Evolutionary conservation across 495 filamentous ascomycete genomes (phyloP).

Genomic region (Oidiodendron maius): DNA sequence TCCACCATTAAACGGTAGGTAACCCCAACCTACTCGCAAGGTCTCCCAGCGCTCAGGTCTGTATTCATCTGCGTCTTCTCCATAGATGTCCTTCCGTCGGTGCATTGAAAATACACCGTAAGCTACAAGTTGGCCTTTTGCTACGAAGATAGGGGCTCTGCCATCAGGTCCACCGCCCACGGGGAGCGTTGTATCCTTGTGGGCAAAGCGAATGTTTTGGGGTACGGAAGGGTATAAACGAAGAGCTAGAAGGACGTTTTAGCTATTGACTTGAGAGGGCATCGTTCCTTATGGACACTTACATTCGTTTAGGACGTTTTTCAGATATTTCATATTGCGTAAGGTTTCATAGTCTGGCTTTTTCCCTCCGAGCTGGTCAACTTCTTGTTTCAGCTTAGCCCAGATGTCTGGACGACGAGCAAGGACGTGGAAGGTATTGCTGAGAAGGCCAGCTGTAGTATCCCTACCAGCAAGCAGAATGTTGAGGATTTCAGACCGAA

Average conservation of each 20-base stretch:
- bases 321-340: constrained; percentile 67
- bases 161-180: constrained; percentile 68
- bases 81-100: constrained; percentile 56
- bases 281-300: no score
- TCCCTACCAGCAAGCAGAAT: constrained; percentile 75
- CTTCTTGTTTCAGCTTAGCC: constrained; percentile 63
- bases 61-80: constrained; percentile 32
- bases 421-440: constrained; percentile 69
- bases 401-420: constrained; percentile 59
- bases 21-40: constrained; percentile 48
- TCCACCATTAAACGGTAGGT: constrained; percentile 52
- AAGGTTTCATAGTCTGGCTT: constrained; percentile 58
- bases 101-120: constrained; percentile 70
- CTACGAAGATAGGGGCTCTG: constrained; percentile 55
- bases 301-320: constrained; percentile 67
- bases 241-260: not conserved
- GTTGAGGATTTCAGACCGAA: constrained; percentile 71
- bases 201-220: constrained; percentile 65
- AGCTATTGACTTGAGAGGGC: not conserved
- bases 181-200: constrained; percentile 69
- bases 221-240: constrained; percentile 46
- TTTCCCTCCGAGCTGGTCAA: constrained; percentile 55
- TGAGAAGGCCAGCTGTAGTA: constrained; percentile 67
- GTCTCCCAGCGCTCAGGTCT: constrained; percentile 57
- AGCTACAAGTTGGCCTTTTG: constrained; percentile 57